These are phyloP conservation scores for Passalora sequoiae DNA, from an alignment of 2,329 filamentous ascomycete genomes.

Conservation along the genomic window DNA sequence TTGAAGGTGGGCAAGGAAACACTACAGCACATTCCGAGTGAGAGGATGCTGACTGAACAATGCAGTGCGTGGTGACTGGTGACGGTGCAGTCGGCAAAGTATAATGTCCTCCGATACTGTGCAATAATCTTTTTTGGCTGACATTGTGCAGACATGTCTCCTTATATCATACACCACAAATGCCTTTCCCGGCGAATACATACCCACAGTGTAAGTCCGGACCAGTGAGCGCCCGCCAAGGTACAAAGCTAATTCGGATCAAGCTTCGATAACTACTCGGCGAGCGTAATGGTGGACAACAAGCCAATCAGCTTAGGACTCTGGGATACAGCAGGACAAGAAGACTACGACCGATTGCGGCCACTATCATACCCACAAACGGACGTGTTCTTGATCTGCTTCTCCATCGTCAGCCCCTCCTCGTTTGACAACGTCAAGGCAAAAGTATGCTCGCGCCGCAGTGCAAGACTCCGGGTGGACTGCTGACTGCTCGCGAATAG, in stretches of 20 bases:
- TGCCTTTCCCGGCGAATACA: slow-evolving; percentile 99
- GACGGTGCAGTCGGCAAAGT: slow-evolving; percentile 99
- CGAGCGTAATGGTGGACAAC: slow-evolving; percentile 97
- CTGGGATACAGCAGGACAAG: slow-evolving; percentile 98
- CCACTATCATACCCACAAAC: slow-evolving; percentile 97
- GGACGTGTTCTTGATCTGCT: slow-evolving; percentile 97
- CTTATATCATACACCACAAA: slow-evolving; percentile 99
- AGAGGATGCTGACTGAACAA: slow-evolving; percentile 12
- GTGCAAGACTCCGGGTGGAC: too few relatives aligned
- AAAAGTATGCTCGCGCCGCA: slow-evolving; percentile 74
- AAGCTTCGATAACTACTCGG: slow-evolving; percentile 98
- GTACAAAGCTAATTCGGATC: slow-evolving; percentile 2
- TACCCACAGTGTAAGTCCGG: slow-evolving; percentile 81
- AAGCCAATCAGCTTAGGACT: slow-evolving; percentile 94
- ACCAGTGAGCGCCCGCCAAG: neutral
- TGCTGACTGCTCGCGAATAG: too few relatives aligned
- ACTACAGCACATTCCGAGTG: neutral
- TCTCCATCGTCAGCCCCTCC: slow-evolving; percentile 94
- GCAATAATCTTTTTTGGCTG: slow-evolving; percentile 19
- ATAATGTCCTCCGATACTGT: slow-evolving; percentile 24
- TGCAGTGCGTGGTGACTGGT: slow-evolving; percentile 84
- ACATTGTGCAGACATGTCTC: slow-evolving; percentile 73
- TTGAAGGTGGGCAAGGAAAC: slow-evolving; percentile 63
- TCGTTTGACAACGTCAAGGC: slow-evolving; percentile 99
- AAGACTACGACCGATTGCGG: slow-evolving; percentile 93